These are phyloP conservation scores for Penicillium fuscoglaucum DNA, from an alignment of 2,329 filamentous ascomycete species.

Conservation along the genomic window DNA sequence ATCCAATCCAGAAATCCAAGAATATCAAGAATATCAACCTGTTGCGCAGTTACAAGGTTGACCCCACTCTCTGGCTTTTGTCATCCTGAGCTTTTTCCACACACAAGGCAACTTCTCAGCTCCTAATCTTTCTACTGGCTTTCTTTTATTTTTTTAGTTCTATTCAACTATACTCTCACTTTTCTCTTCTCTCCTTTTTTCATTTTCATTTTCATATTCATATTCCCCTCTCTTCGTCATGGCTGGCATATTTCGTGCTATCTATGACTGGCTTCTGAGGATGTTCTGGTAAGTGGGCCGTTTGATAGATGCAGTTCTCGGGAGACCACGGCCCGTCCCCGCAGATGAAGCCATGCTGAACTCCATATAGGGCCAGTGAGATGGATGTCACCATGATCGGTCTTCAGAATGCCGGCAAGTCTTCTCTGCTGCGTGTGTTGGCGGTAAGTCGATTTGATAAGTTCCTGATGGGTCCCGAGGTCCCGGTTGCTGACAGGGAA, in stretches of 20 bases:
- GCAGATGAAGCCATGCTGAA: conserved; percentile 27
- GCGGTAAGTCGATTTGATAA: conserved; percentile 66
- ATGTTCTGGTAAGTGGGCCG: conserved; percentile 80
- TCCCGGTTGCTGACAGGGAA: conserved; percentile 8
- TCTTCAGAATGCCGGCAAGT: conserved; percentile 97
- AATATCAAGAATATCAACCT: neutral
- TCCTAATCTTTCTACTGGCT: conserved; percentile 16
- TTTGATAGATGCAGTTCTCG: conserved; percentile 26
- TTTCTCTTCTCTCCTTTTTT: conserved; percentile 10
- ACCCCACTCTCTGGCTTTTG: conserved; percentile 23
- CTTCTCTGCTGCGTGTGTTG: conserved; percentile 86
- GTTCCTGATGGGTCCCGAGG: conserved; percentile 1
- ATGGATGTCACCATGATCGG: conserved; percentile 99
- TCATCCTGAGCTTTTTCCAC: conserved; percentile 11
- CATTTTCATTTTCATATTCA: neutral
- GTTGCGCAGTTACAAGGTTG: neutral
- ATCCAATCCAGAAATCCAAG: neutral
- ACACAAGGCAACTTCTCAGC: conserved; percentile 13
- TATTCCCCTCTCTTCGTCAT: conserved; percentile 55
- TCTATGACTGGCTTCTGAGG: conserved; percentile 98
- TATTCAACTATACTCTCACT: conserved; percentile 6
- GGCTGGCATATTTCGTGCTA: conserved; percentile 86
- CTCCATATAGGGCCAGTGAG: conserved; percentile 77
- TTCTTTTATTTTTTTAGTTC: conserved; percentile 9
- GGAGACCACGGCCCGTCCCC: conserved; percentile 38